A percentile compares a stretch with the other conserved stretches of the same genome.
Evolutionary conservation across 805 yeast genomes (phyloP).

Genomic region (Wickerhamomyces bovis): DNA sequence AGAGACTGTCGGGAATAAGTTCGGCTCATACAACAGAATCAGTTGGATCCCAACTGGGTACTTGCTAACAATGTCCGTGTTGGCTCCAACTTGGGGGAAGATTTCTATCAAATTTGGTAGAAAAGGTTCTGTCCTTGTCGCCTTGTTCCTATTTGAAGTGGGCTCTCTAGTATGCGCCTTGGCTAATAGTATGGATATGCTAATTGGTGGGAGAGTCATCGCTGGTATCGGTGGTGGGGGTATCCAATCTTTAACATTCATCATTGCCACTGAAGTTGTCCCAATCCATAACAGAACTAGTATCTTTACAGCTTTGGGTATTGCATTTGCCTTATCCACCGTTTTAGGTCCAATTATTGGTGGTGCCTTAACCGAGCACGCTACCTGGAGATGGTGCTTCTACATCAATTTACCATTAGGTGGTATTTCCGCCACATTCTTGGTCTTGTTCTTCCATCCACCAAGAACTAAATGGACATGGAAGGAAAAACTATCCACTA

Average conservation of each 20-base stretch:
- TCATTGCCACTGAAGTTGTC: conserved; percentile 48
- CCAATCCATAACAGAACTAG: conserved; percentile 26
- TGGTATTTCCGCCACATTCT: conserved; percentile 37
- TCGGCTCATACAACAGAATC: conserved; percentile 42
- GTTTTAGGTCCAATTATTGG: conserved; percentile 63
- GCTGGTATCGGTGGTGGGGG: conserved; percentile 74
- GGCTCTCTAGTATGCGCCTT: conserved; percentile 60
- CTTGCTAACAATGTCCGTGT: conserved; percentile 44
- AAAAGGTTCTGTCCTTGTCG: conserved; percentile 6
- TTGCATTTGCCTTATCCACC: conserved; percentile 41
- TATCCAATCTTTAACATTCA: conserved; percentile 48
- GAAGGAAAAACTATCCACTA: conserved; percentile 29
- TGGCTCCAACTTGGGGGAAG: conserved; percentile 50
- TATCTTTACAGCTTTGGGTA: conserved; percentile 18
- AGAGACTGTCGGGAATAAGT: conserved; percentile 41
- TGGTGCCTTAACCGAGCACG: conserved; percentile 54
- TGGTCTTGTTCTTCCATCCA: conserved; percentile 31
- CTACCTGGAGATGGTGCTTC: conserved; percentile 71
- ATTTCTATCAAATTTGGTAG: conserved; percentile 51
- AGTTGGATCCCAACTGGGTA: conserved; percentile 56
- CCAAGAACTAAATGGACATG: conserved; percentile 35
- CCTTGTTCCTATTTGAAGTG: conserved; percentile 39
- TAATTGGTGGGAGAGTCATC: conserved; percentile 66
- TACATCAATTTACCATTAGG: conserved; percentile 55
- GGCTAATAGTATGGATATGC: conserved; percentile 47